Percentiles rank a stretch among this genome's conserved stretches.
phyloP scores from a whole-genome alignment of 306 rosid genomes.

The Prunus salicina region DNA sequence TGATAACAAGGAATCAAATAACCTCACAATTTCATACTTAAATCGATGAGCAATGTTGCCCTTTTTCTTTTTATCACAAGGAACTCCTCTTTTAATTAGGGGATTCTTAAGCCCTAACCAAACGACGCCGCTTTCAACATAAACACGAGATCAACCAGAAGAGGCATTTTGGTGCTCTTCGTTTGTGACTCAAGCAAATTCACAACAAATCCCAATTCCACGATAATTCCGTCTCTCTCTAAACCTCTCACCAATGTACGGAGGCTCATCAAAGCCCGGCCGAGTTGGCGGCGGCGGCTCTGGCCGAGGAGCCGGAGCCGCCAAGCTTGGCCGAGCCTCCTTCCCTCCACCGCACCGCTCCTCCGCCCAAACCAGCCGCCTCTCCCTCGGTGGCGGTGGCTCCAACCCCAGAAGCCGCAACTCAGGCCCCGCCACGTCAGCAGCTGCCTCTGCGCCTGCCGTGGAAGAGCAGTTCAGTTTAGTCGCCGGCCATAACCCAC shows the following conservation, averaged over 20 bases:
- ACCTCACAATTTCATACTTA: too few species aligned
- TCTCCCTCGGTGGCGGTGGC: slow-evolving; percentile 50
- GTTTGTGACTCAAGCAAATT: not conserved
- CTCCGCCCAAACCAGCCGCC: slow-evolving; percentile 46
- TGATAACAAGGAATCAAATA: too few species aligned
- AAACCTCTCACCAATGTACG: slow-evolving; percentile 49
- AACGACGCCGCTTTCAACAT: not conserved
- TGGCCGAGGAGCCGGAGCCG: slow-evolving; percentile 49
- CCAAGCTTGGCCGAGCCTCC: slow-evolving; percentile 51
- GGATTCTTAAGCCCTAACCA: too few species aligned
- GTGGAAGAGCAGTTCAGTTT: slow-evolving; percentile 78
- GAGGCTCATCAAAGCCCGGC: slow-evolving; percentile 77
- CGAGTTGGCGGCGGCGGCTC: slow-evolving; percentile 44
- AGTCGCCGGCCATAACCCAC: slow-evolving; percentile 63
- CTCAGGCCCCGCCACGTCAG: slow-evolving; percentile 28
- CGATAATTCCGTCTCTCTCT: slow-evolving; percentile 22
- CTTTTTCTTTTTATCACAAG: too few species aligned
- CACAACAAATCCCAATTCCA: slow-evolving; percentile 3
- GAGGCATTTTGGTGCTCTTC: not conserved
- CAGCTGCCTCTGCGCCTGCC: slow-evolving; percentile 33
- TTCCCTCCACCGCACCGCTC: slow-evolving; percentile 57
- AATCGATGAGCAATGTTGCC: too few species aligned
- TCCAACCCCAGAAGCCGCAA: slow-evolving; percentile 37
- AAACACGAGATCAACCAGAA: not conserved
- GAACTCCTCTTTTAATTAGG: too few species aligned